Evolutionary conservation across 208 protist species (phyloP), one percentile per base, ranked within the genome.

Genomic region (Lotmaria passim): DNA sequence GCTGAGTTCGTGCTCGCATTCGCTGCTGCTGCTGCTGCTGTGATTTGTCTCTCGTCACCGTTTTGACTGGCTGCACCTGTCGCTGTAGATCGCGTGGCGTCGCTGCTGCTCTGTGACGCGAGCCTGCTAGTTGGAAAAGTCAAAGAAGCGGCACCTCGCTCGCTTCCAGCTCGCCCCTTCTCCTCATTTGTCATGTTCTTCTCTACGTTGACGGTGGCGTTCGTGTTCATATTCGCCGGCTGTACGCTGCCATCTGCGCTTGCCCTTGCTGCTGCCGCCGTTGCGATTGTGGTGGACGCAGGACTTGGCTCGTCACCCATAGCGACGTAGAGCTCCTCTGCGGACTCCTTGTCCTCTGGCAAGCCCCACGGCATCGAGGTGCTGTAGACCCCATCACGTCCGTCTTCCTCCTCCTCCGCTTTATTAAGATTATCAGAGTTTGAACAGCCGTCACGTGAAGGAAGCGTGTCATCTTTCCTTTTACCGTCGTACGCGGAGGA

Each of bases 301-400:
- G 55, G n/a, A 31, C 31, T 24, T 12, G 31, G 53, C 7, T 21
- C 33, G 34, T 31, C 53, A 17, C 12, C 12, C 10, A 43, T 6
- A 7, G 11, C 33, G 21, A 34, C 34, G 53, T 31, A 31, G 34
- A 43, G 10, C 11, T 28, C 21, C 21, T 43, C 53, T 5, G 43
- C 33, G 5, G 53, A 59, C 44, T 39, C 60, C n/a, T n/a, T n/a
- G n/a, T n/a, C n/a, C n/a, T 64, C 58, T 24, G 44, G 11, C n/a
- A 31, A 19, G 19, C 10, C 44, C 58, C 58, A 64, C 41, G 58
- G 58, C 31, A 53, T 38, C n/a, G 58, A 53, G 44, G 58, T 64
- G 41, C 58, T 1, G 44, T 43, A 53, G 2, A 44, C 38, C 2
- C 58, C 31, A 30, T 64, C 58, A 41, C 19, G 58, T 30, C 14